These are phyloP conservation scores for Knufia petricola DNA, from an alignment of 2,329 filamentous ascomycete species.

Conservation along the genomic window DNA sequence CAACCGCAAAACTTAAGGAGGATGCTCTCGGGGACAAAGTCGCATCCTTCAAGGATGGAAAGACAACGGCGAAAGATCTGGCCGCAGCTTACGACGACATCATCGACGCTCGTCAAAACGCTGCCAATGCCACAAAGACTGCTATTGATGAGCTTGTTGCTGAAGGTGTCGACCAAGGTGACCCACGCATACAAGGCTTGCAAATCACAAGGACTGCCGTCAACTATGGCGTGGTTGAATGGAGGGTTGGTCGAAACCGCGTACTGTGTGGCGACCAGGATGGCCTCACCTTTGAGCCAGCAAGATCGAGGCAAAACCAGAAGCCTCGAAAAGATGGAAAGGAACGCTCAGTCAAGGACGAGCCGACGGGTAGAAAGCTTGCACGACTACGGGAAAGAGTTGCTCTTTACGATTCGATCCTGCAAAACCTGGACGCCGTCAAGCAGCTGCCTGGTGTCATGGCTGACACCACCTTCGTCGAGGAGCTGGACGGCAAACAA, in stretches of 20 bases:
- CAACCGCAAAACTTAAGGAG: conserved; percentile 52
- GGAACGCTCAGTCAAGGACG: conserved; percentile 43
- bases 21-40: conserved; percentile 33
- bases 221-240: conserved; percentile 87
- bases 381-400: conserved; percentile 75
- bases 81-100: conserved; percentile 86
- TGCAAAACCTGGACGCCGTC: conserved; percentile 84
- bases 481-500: conserved; percentile 67
- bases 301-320: conserved; percentile 41
- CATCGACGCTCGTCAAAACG: conserved; percentile 82
- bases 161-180: conserved; percentile 75
- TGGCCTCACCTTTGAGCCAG: conserved; percentile 51
- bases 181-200: conserved; percentile 79
- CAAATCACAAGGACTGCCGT: conserved; percentile 89
- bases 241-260: conserved; percentile 87
- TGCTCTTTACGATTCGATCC: conserved; percentile 79
- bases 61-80: conserved; percentile 52
- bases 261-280: conserved; percentile 77
- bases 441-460: conserved; percentile 84
- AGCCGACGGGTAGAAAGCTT: conserved; percentile 64
- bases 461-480: conserved; percentile 65
- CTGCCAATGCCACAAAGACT: conserved; percentile 83
- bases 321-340: conserved; percentile 42
- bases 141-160: conserved; percentile 81
- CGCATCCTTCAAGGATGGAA: conserved; percentile 12